A percentile compares a stretch with the other conserved stretches of the same genome.
Evolutionary conservation across 148 eudicot species (phyloP).

Genomic region (Gaultheria prostrata): DNA sequence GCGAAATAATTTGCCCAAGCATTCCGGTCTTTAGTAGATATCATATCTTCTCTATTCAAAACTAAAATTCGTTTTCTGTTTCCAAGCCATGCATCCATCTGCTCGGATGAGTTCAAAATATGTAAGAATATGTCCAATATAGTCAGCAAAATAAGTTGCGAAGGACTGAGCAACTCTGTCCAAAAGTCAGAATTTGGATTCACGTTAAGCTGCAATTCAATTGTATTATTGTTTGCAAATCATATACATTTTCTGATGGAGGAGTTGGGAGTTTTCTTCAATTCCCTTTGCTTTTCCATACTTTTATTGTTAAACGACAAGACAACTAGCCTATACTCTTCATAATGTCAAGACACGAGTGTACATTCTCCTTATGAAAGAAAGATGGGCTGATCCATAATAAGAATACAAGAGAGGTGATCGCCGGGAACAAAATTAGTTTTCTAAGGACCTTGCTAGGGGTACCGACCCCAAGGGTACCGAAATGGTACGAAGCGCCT

Average conservation of each 20-base stretch:
- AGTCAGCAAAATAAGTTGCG: neutral
- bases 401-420: neutral
- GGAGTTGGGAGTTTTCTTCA: neutral
- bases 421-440: neutral
- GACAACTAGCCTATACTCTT: neutral
- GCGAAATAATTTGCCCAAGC: constrained; percentile 93
- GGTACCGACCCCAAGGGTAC: too few species aligned
- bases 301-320: neutral
- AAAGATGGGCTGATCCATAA: neutral
- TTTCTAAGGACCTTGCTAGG: too few species aligned
- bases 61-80: constrained; percentile 86
- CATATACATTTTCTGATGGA: neutral
- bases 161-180: neutral
- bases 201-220: neutral
- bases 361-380: neutral
- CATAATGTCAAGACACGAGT: neutral
- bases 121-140: neutral
- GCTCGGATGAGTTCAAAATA: constrained; percentile 21
- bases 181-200: neutral
- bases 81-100: constrained; percentile 97
- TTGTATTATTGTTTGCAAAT: neutral
- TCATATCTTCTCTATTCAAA: constrained; percentile 97
- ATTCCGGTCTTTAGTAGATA: constrained; percentile 83
- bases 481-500: too few species aligned
- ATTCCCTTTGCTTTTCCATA: neutral